Evolutionary conservation across 2,329 filamentous ascomycete species (phyloP), one percentile per base, ranked within the genome.

Genomic region (Talaromyces sp.): DNA sequence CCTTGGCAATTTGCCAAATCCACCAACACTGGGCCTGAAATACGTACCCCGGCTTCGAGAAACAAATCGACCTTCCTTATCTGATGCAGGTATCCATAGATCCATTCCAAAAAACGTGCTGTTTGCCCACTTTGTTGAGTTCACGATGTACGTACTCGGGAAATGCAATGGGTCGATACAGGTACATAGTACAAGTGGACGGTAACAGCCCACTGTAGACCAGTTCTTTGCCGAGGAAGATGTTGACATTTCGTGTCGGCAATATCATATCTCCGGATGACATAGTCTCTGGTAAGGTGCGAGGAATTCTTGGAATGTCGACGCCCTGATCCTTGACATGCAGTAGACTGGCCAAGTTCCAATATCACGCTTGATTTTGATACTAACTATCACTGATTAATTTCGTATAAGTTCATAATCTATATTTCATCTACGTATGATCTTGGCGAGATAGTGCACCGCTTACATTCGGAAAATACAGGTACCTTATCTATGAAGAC

Each of bases 31-130:
- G n/a, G n/a, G n/a, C 51, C 31, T 56, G 31, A 31, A 13, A 56
- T 56, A 22, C 31, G 19, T 25, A 56, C 53, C 53, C 53, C 53
- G 5, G 53, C 53, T 56, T 56, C 53, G 53, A 56, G 31, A 56
- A 56, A 25, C 53, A 36, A 56, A 34, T 56, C 53, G 31, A 56
- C 53, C 53, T 56, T 56, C 53, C 53, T 36, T 19, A 56, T 56
- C 31, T 22, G 53, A 38, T 38, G 53, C 11, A 56, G 31, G 31
- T 22, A 17, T 36, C 53, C 53, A 56, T 56, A 56, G n/a, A 56
- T 17, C 22, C 5, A 7, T 13, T 13, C 6, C 6, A n/a, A 11
- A 53, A 17, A 29, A 31, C 49, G 27, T 53, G 27, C 27, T 53
- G 15, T 53, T 10, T 53, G 49, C 31, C 49, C 25, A 29, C 25